Conservation (phyloP, 2,329 filamentous ascomycete species). For the Colletotrichum liriopes region DNA sequence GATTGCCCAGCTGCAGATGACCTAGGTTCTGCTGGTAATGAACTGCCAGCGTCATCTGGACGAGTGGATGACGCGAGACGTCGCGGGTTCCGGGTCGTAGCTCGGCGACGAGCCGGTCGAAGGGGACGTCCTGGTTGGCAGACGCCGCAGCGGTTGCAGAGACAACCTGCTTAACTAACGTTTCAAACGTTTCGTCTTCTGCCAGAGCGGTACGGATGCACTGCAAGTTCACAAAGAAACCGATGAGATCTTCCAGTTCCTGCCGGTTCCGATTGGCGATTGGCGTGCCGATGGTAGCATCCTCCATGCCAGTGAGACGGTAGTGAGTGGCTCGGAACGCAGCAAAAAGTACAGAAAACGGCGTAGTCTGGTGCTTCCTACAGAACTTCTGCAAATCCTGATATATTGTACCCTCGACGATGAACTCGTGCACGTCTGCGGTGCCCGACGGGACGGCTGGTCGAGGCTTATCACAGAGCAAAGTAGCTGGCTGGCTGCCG, state of each 20-base stretch:
- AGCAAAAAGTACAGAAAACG: constrained; percentile 40
- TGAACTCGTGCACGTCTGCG: constrained; percentile 26
- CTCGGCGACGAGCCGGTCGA: constrained; percentile 10
- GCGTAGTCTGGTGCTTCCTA: constrained; percentile 16
- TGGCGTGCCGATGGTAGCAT: constrained; percentile 31
- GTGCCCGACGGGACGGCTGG: constrained; percentile 41
- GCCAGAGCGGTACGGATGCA: constrained; percentile 43
- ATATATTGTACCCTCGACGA: constrained; percentile 34
- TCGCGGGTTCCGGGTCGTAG: constrained; percentile 7
- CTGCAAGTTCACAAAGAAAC: constrained; percentile 48
- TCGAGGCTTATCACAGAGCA: constrained; percentile 26
- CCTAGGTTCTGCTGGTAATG: constrained; percentile 18
- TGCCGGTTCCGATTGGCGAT: constrained; percentile 38
- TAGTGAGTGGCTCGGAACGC: constrained; percentile 40
- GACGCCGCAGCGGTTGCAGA: constrained; percentile 32
- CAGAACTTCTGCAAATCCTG: constrained; percentile 36
- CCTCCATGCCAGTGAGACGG: constrained; percentile 42
- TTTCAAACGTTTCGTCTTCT: constrained; percentile 24
- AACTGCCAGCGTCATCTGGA: constrained; percentile 20
- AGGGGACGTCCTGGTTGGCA: constrained; percentile 45
- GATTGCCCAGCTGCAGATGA: constrained; percentile 8
- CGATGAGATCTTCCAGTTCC: constrained; percentile 40
- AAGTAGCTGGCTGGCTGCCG: constrained; percentile 38
- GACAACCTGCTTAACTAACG: constrained; percentile 12
- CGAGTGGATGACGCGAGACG: constrained; percentile 16